A percentile compares a stretch with the other conserved stretches of the same genome.
These are phyloP conservation scores for Talaromyces atroroseus DNA, from an alignment of 2,329 filamentous ascomycete species.

Conservation along the genomic window DNA sequence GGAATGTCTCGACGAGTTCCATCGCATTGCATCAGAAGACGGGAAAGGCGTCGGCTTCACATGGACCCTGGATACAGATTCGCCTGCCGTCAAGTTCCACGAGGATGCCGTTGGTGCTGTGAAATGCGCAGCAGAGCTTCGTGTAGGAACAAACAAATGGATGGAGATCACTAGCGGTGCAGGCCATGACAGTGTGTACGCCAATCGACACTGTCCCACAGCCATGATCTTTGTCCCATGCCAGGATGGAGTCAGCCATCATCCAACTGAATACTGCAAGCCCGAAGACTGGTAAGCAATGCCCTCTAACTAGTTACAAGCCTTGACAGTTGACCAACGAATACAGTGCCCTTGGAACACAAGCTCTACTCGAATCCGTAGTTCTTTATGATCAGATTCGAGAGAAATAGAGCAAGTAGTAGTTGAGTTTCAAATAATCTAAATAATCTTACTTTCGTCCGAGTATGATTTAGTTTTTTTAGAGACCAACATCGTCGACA, in stretches of 20 bases:
- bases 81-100: slow-evolving; percentile 58
- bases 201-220: slow-evolving; percentile 55
- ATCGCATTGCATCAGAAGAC: slow-evolving; percentile 49
- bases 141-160: slow-evolving; percentile 28
- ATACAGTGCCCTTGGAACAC: too few species aligned
- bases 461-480: too few species aligned
- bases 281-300: slow-evolving; percentile 51
- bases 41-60: slow-evolving; percentile 42
- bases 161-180: slow-evolving; percentile 51
- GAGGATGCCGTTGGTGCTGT: slow-evolving; percentile 58
- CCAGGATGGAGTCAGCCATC: slow-evolving; percentile 58
- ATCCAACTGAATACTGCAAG: slow-evolving; percentile 57
- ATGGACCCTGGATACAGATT: slow-evolving; percentile 56
- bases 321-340: too few species aligned
- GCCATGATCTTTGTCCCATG: slow-evolving; percentile 65
- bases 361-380: too few species aligned
- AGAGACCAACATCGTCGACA: too few species aligned
- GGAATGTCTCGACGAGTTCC: slow-evolving; percentile 51
- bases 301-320: too few species aligned
- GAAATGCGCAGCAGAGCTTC: slow-evolving; percentile 47
- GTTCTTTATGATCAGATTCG: too few species aligned
- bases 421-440: too few species aligned
- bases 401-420: too few species aligned
- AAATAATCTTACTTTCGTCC: too few species aligned
- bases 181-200: slow-evolving; percentile 55